Percentiles rank a stretch among this genome's conserved stretches.
These are phyloP conservation scores for Arthroderma sp. DNA, from an alignment of 2,329 filamentous ascomycete genomes.

Conservation along the genomic window DNA sequence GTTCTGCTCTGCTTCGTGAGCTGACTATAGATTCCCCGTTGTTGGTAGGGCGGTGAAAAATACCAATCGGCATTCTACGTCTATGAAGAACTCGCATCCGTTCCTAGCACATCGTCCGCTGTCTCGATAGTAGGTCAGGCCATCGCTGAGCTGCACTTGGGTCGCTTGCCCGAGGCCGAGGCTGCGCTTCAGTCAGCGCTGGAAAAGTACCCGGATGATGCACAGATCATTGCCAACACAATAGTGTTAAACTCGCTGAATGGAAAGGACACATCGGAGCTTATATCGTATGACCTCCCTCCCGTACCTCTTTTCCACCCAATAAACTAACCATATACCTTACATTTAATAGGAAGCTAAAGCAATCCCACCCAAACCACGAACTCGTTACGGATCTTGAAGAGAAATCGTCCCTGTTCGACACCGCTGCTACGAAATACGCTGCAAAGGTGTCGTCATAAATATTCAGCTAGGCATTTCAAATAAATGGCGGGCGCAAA, in stretches of 20 bases:
- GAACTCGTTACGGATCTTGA: constrained; percentile 58
- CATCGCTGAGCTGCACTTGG: constrained; percentile 80
- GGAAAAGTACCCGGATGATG: constrained; percentile 56
- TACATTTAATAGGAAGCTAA: constrained; percentile 22
- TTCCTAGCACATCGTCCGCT: constrained; percentile 64
- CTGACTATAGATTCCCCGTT: not conserved
- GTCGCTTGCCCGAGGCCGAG: constrained; percentile 77
- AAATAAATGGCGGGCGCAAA: no score
- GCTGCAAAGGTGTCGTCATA: constrained; percentile 55
- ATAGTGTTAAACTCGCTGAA: constrained; percentile 65
- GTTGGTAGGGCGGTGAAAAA: constrained; percentile 67
- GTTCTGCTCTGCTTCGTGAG: not conserved
- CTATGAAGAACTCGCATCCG: constrained; percentile 87
- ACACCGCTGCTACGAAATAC: constrained; percentile 76
- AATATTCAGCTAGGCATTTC: no score
- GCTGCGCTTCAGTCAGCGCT: constrained; percentile 70
- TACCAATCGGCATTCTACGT: constrained; percentile 98
- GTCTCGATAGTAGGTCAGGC: constrained; percentile 74
- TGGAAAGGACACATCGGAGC: constrained; percentile 56
- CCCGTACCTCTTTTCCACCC: not conserved
- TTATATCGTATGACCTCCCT: constrained; percentile 45
- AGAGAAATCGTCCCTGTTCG: constrained; percentile 79
- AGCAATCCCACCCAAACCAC: constrained; percentile 51
- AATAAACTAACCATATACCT: not conserved
- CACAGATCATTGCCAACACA: constrained; percentile 68